Evolutionary conservation across 371 early-diverging fungal species (phyloP), one percentile per base, ranked within the genome.

Genomic region (Gilbertella persicaria): DNA sequence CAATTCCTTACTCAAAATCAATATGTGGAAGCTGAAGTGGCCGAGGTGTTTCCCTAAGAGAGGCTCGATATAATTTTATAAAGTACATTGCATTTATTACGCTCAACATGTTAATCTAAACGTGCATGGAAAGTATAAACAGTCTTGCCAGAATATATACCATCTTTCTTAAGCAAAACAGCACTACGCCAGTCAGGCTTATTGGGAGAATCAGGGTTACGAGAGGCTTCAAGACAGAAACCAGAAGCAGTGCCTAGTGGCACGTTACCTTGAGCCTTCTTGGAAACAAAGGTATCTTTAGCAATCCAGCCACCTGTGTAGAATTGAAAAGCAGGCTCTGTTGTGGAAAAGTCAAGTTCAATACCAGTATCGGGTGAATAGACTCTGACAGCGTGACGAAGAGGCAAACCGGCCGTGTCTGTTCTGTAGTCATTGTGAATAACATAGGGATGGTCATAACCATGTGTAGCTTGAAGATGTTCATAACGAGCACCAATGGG

Each of bases 251-350:
- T 61, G 5, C 71, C 71, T 16, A 73, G 58, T 14, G 53, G 28
- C 14, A 48, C 47, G 6, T 59, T 40, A 5, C 48, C 58, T 42
- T 74, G 78, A 29, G 72, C 52, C n/a, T 72, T 72, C 33, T 66
- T 69, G 53, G 78, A 73, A 17, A 66, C 62, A 39, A 76, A 56
- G 4, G 21, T 56, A 23, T 52, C 54, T 1, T 60, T 30, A 0
- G 65, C 45, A 29, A 87, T 64, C 56, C 67, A 87, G 46, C 88
- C 87, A 38, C 82, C 88, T 5, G 90, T 85, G 62, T 91, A 91
- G 43, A 91, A 66, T 64, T 89, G 89, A 69, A 91, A 86, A 0
- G 87, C 86, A 24, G 85, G 80, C n/a, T 85, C 85, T 19, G 81
- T 80, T 2, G 88, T 85, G 2, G 69, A 58, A 54, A 88, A 69